Evolutionary conservation across 176 grass and related monocot genomes (phyloP), one percentile per base, ranked within the genome.

Genomic region (Elymus sibiricus): DNA sequence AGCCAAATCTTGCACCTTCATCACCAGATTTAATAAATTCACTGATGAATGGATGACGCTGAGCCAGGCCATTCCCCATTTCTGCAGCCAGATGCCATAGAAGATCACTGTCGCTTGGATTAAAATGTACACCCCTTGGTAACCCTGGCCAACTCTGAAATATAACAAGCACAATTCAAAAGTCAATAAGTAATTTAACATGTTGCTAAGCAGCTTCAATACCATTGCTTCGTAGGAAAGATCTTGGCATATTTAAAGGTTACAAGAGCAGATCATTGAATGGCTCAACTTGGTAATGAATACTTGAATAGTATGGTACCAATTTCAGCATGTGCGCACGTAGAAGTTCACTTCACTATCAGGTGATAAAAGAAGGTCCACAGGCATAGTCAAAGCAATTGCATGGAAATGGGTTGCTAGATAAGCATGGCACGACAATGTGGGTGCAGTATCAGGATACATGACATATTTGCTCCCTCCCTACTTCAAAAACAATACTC

Each of bases 51-150:
- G 95, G 95, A 92, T 98, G 95, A 25, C 85, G 93, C 35, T 60
- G 51, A 84, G 83, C 31, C 31, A 49, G 56, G 68, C 80, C 87
- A 74, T 78, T 84, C 55, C 90, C 93, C 83, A 84, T 70, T 92
- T 98, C 94, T 79, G 91, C 88, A 82, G 86, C 84, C 21, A 98
- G 82, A 84, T 98, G 95, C 89, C 89, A 95, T 11, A 98, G 80
- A 82, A 98, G 75, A 89, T 98, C 93, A 78, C 15, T 47, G 77
- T 95, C 95, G 4, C 86, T 91, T 4, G 93, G 95, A 56, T 94
- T 81, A 82, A 95, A 98, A n/a, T 90, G 77, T 66, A 87, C 87
- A 9, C 96, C 96, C 86, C 96, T 94, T 68, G 96, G 96, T 76
- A 98, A 76, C 10, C 96, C 93, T 32, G 86, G 88, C 91, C 93